phyloP scores from a whole-genome alignment of 495 filamentous ascomycete species.

The Friedmanniomyces simplex region DNA sequence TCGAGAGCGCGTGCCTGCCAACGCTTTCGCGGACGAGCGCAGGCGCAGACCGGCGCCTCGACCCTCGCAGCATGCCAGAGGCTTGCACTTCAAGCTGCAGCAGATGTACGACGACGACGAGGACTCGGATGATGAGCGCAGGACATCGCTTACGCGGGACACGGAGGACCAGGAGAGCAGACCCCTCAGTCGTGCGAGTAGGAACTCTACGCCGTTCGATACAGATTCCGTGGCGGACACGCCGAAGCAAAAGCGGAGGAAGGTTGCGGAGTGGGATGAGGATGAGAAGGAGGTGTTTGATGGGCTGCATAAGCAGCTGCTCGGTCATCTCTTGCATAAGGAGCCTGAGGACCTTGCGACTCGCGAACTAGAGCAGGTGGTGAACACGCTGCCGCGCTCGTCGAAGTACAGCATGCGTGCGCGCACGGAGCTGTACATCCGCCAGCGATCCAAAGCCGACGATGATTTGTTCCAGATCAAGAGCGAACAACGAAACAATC shows the following conservation, averaged over 20 bases:
- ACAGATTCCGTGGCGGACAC: constrained; percentile 38
- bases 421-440: constrained; percentile 46
- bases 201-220: constrained; percentile 55
- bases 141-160: constrained; percentile 51
- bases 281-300: constrained; percentile 33
- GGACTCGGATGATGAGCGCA: constrained; percentile 47
- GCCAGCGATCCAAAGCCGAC: constrained; percentile 66
- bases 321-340: constrained; percentile 34
- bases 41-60: constrained; percentile 49
- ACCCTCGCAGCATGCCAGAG: constrained; percentile 41
- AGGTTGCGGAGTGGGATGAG: constrained; percentile 25
- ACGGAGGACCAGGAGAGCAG: constrained; percentile 77
- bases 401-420: constrained; percentile 64
- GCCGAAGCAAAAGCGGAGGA: constrained; percentile 29
- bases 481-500: constrained; percentile 20
- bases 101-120: constrained; percentile 31
- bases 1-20: constrained; percentile 50
- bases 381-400: constrained; percentile 33
- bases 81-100: constrained; percentile 44
- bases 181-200: constrained; percentile 66
- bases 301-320: constrained; percentile 24
- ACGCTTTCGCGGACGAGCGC: constrained; percentile 63
- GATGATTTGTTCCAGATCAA: constrained; percentile 63
- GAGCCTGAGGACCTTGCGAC: constrained; percentile 36
- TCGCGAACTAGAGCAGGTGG: constrained; percentile 33